Conservation (phyloP, 352 stramenopile genomes). For the Phytophthora pinifolia region DNA sequence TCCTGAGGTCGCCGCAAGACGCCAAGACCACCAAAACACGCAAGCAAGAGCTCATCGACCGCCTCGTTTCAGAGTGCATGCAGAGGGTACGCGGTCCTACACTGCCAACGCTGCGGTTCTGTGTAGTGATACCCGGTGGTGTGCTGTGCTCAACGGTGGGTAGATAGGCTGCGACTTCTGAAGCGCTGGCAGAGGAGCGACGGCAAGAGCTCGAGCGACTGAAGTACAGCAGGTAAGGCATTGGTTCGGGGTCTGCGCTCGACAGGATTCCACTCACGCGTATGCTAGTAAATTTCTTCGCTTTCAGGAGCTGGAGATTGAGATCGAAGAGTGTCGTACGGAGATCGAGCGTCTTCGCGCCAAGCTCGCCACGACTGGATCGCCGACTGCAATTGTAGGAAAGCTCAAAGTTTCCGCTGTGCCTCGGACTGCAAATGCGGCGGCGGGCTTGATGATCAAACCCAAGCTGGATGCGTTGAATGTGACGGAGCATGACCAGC, state of each 20-base stretch:
- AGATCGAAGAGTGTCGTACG: slow-evolving; percentile 56
- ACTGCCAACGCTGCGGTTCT: background rate
- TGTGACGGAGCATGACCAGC: background rate
- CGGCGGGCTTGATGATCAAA: slow-evolving; percentile 15
- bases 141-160: slow-evolving; percentile 12
- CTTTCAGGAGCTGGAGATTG: slow-evolving; percentile 60
- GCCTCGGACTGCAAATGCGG: slow-evolving; percentile 1
- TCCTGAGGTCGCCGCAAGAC: slow-evolving; percentile 59
- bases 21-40: slow-evolving; percentile 65
- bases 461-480: slow-evolving; percentile 16
- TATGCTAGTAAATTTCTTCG: slow-evolving; percentile 63
- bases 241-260: background rate
- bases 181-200: slow-evolving; percentile 59
- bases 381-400: slow-evolving; percentile 34
- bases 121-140: slow-evolving; percentile 4
- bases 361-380: slow-evolving; percentile 15
- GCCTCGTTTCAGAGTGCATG: slow-evolving; percentile 56
- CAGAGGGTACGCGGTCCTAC: slow-evolving; percentile 38
- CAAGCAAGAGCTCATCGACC: slow-evolving; percentile 57
- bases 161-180: slow-evolving; percentile 47
- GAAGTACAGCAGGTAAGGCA: slow-evolving; percentile 48
- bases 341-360: slow-evolving; percentile 55
- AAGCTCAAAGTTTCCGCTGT: slow-evolving; percentile 47
- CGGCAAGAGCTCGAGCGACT: slow-evolving; percentile 56
- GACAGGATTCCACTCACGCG: slow-evolving; percentile 1